Evolutionary conservation across 345 rosid genomes (phyloP).

Genomic region (Rhizophora apiculata): DNA sequence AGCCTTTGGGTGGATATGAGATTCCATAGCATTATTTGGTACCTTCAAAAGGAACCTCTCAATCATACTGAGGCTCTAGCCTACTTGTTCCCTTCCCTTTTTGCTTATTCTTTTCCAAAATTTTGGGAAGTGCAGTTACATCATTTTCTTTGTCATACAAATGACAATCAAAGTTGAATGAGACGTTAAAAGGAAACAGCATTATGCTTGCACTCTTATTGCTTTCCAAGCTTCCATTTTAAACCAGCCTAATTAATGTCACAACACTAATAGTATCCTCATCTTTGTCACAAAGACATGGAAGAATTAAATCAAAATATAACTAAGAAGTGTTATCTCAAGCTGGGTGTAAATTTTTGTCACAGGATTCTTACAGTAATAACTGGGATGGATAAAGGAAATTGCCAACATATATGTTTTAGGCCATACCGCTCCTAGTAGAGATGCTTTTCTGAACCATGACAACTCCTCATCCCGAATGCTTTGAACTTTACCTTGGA

Average conservation of each 20-base stretch:
- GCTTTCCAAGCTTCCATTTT: slow-evolving; percentile 1
- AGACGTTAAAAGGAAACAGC: no score
- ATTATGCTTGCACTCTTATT: no score
- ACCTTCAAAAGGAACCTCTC: no score
- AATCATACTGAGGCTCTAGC: no score
- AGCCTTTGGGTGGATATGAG: no score
- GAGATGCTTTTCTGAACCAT: slow-evolving; percentile 92
- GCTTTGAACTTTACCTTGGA: slow-evolving; percentile 77
- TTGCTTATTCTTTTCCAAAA: neutral
- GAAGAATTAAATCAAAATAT: neutral
- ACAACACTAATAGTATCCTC: neutral
- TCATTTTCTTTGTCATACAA: neutral
- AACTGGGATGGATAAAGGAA: neutral
- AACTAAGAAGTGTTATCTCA: neutral
- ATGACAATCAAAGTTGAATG: neutral
- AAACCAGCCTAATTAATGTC: neutral
- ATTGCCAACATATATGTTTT: slow-evolving; percentile 15
- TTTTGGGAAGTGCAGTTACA: no score
- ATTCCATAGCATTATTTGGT: no score
- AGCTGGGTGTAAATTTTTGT: neutral
- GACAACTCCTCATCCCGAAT: slow-evolving; percentile 83
- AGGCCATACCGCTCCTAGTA: slow-evolving; percentile 79
- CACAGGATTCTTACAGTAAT: neutral
- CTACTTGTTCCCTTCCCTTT: neutral
- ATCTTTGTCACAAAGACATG: neutral